Conservation (phyloP, 495 filamentous ascomycete species). For the Hypoxylon fragiforme region DNA sequence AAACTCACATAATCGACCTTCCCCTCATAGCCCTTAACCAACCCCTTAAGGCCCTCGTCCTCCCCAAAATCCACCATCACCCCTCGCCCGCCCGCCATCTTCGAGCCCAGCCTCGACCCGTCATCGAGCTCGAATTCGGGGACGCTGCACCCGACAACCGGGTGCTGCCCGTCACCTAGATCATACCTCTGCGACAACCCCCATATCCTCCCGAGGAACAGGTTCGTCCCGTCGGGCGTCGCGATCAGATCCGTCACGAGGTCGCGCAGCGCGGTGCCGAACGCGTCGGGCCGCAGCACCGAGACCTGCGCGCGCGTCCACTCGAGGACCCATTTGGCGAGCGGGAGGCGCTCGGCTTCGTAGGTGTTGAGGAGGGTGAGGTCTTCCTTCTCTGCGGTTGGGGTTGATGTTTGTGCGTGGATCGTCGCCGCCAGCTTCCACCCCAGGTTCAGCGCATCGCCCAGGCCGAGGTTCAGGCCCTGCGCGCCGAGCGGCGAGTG, state of each 20-base stretch:
- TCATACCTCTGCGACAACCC: conserved; percentile 37
- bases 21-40: conserved; percentile 15
- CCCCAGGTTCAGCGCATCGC: conserved; percentile 59
- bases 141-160: conserved; percentile 36
- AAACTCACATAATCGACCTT: conserved; percentile 29
- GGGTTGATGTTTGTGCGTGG: neutral
- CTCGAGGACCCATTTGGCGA: conserved; percentile 37
- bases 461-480: conserved; percentile 64
- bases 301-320: conserved; percentile 37
- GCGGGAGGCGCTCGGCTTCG: conserved; percentile 31
- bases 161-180: conserved; percentile 27
- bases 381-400: neutral
- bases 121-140: conserved; percentile 38
- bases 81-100: conserved; percentile 26
- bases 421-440: conserved; percentile 56
- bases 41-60: conserved; percentile 5
- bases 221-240: conserved; percentile 38
- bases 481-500: conserved; percentile 59
- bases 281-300: conserved; percentile 29
- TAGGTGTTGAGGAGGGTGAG: conserved; percentile 37
- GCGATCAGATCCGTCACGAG: conserved; percentile 33
- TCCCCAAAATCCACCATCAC: conserved; percentile 33
- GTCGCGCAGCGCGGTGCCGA: conserved; percentile 20
- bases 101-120: conserved; percentile 27
- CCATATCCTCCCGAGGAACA: conserved; percentile 38